Conservation (phyloP, 2,329 filamentous ascomycete species). For the Pleomassaria siparia region DNA sequence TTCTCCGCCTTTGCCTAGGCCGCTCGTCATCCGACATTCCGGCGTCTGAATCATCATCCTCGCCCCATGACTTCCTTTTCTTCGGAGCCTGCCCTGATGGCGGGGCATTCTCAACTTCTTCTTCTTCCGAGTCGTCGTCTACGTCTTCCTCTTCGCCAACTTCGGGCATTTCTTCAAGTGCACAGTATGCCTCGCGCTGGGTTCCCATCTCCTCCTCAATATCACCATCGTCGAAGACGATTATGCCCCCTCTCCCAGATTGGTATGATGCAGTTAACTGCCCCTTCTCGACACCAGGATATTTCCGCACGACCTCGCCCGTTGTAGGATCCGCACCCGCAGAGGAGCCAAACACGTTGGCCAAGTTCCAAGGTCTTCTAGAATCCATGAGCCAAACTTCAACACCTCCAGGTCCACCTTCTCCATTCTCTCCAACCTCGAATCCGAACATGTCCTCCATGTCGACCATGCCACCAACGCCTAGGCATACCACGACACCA, state of each 20-base stretch:
- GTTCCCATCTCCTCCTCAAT: slow-evolving; percentile 76
- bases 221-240: slow-evolving; percentile 95
- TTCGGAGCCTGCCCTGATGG: slow-evolving; percentile 39
- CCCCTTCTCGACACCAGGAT: slow-evolving; percentile 70
- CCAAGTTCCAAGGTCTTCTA: slow-evolving; percentile 89
- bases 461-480: slow-evolving; percentile 89
- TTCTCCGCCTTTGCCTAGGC: slow-evolving; percentile 77
- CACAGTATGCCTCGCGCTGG: slow-evolving; percentile 81
- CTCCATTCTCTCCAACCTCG: slow-evolving; percentile 65
- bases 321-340: slow-evolving; percentile 48
- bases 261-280: slow-evolving; percentile 71
- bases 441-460: slow-evolving; percentile 78
- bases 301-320: slow-evolving; percentile 53
- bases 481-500: slow-evolving; percentile 87
- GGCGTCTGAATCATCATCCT: slow-evolving; percentile 64
- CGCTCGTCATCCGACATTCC: slow-evolving; percentile 72
- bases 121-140: slow-evolving; percentile 53
- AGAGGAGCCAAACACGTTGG: slow-evolving; percentile 82
- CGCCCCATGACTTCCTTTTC: slow-evolving; percentile 46
- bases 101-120: slow-evolving; percentile 40
- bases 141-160: slow-evolving; percentile 66
- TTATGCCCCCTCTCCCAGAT: slow-evolving; percentile 79
- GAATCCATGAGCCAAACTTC: slow-evolving; percentile 95
- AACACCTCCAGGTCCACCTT: slow-evolving; percentile 71
- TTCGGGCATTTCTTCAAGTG: slow-evolving; percentile 88